phyloP scores from a whole-genome alignment of 2,329 filamentous ascomycete genomes.

The Colletotrichum sp. region DNA sequence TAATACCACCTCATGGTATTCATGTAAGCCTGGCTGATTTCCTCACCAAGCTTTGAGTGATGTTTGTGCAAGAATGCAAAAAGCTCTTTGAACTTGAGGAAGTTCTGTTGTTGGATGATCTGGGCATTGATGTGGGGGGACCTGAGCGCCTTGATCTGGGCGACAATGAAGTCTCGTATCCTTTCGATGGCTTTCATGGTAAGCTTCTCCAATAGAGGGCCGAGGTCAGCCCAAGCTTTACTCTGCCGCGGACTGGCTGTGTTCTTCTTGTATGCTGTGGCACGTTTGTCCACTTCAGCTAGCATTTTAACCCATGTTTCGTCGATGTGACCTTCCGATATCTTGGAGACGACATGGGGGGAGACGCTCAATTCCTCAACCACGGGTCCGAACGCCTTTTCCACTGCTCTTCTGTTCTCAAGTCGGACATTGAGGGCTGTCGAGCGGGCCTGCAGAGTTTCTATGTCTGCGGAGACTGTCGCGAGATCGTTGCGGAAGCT shows the following conservation, averaged over 20 bases:
- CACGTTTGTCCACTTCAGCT: constrained; percentile 82
- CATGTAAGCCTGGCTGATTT: constrained; percentile 92
- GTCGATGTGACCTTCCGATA: constrained; percentile 88
- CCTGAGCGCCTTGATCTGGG: constrained; percentile 91
- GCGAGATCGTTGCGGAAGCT: constrained; percentile 94
- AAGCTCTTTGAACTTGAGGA: constrained; percentile 86
- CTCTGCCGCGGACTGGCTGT: constrained; percentile 64
- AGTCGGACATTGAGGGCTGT: constrained; percentile 81
- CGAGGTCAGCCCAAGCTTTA: constrained; percentile 83
- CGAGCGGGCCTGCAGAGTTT: constrained; percentile 88
- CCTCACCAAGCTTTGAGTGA: constrained; percentile 82
- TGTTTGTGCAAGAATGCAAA: constrained; percentile 85
- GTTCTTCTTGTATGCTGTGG: constrained; percentile 73
- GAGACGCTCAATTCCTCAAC: constrained; percentile 93
- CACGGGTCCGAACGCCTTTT: constrained; percentile 84
- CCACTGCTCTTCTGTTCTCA: constrained; percentile 87
- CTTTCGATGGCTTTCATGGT: constrained; percentile 85
- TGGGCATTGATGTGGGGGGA: constrained; percentile 98
- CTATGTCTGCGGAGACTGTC: constrained; percentile 91
- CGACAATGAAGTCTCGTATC: constrained; percentile 91
- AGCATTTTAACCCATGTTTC: constrained; percentile 86
- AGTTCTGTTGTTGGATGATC: constrained; percentile 92
- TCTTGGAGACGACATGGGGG: constrained; percentile 81
- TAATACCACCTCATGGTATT: constrained; percentile 99
- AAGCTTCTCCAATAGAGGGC: constrained; percentile 83